Evolutionary conservation across 2,329 filamentous ascomycete genomes (phyloP), one percentile per base, ranked within the genome.

Genomic region (Cercospora canescens): DNA sequence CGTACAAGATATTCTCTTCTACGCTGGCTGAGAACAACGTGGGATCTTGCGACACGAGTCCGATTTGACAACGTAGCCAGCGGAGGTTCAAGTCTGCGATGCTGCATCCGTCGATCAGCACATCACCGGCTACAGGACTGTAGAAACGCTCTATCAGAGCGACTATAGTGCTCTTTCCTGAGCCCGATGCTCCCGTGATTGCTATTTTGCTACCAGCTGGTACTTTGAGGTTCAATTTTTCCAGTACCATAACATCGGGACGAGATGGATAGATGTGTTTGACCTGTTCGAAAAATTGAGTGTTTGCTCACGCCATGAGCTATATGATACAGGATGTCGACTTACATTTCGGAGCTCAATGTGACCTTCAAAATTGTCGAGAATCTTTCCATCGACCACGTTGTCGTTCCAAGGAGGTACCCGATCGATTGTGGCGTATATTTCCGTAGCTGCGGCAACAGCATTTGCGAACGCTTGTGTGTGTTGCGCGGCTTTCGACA

Each of bases 231-330:
- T 84, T 91, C 63, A 98, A 91, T 68, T 89, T 88, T 45, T 95
- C 84, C 88, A 98, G 94, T 34, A 98, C 91, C 2, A 89, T 87
- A 4, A 97, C 93, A 73, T 97, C 94, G 0, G 93, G 92, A 11
- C 95, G 88, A 6, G 93, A 97, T 4, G 95, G 95, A 74, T 99
- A 98, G 72, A 97, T 94, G 79, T 97, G 94, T 78, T 92, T 94
- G 76, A 98, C 50, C 63, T 65, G 8, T 26, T 75, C 71, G 37
- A 73, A 76, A 6, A 70, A 65, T 60, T 77, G 65, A 28, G 74
- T 74, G 60, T 74, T 48, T 45, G 6, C 26, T 26, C n/a, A 37
- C n/a, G 8, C 32, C 21, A 11, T 9, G 21, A 18, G 4, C 32
- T 26, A 26, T 4, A 35, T 35, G 32, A 2, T 11, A 11, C 14